Base-by-base conservation (phyloP, 129 eudicot genomes). In the Centrapalus pauciflorus region DNA sequence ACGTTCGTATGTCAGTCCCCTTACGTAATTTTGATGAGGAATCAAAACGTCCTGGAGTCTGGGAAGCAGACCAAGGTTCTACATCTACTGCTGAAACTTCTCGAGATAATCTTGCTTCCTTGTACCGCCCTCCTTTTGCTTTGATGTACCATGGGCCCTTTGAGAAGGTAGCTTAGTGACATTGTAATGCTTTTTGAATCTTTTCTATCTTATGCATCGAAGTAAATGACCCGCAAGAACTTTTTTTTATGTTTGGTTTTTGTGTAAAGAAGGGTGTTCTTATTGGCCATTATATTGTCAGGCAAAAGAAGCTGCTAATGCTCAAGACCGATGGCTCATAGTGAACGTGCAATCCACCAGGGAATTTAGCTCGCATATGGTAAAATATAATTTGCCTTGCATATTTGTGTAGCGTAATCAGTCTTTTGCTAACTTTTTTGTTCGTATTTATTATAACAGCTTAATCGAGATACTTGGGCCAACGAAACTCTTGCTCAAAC, bases 381-480 rank as follows among this genome's bases (percentile, higher is more conserved):
- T 90, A 84, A 14, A 14, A 29, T 49, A 63, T 20, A 5, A 8
- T n/a, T 35, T 1, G 55, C 7, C 41, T 10, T 1, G n/a, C 12
- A 4, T 52, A 43, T 26, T 28, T 11, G 13, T 38, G 46, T 49
- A 48, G 49, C 12, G 34, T 27, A n/a, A 37, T 51, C 6, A 21
- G 29, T 38, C 38, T 72, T 20, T 49, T 30, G 10, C 55, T 73
- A 27, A 73, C 46, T 11, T 23, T 19, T 56, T 65, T 65, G 12
- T 75, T 25, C 52, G n/a, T 63, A 51, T 57, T 68, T 5, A 51
- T 37, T 79, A 33, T 72, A n/a, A 61, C 69, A 90, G 97, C 95
- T 90, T 61, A 90, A 90, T 77, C 85, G 95, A 20, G 97, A 87
- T 75, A 87, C 93, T 23, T 90, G 95, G 97, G 95, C 90, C 58